Evolutionary conservation across 2,329 filamentous ascomycete genomes (phyloP), one percentile per base, ranked within the genome.

Genomic region (Pseudonectria foliicola): DNA sequence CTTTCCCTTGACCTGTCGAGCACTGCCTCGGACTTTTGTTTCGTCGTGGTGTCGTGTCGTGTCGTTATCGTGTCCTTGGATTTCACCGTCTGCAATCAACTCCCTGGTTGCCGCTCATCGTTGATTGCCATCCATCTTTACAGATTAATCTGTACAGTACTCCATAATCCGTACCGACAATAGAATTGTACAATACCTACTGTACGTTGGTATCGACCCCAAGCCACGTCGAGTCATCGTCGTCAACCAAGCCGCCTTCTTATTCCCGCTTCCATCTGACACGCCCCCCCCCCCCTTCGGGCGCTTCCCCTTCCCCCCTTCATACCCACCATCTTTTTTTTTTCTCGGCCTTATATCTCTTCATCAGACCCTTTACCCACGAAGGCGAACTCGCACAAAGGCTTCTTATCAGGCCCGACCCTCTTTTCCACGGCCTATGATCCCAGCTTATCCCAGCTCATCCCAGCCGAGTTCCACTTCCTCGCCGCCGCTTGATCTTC

Each of bases 211-310:
- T n/a, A 21, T 8, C 18, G 8, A 21, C 5, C 18, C 18, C 5
- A 21, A 21, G 5, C 18, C 18, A 21, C 18, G n/a, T 8, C 18
- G 18, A 21, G 40, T 35, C 25, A 21, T 38, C 27, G 14, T 8
- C 18, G 25, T 11, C n/a, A 18, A 25, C 30, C 45, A 35, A 35
- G 34, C 31, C 40, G 29, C 26, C 16, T 35, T 31, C 28, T 31
- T 35, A 48, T 42, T 48, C 27, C 36, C 43, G 45, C 40, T 35
- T 37, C 45, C 42, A 41, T 42, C 44, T 33, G 32, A 5, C 18
- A 21, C 30, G 35, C 27, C 33, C 38, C 38, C 33, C 27, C 42
- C 27, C 31, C 29, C 37, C 32, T 33, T 34, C 31, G 33, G 12
- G 31, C n/a, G n/a, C n/a, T n/a, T 28, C 29, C 39, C 33, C 35